phyloP scores from a whole-genome alignment of 257 asterid species.

The Solanum chiquidenum region DNA sequence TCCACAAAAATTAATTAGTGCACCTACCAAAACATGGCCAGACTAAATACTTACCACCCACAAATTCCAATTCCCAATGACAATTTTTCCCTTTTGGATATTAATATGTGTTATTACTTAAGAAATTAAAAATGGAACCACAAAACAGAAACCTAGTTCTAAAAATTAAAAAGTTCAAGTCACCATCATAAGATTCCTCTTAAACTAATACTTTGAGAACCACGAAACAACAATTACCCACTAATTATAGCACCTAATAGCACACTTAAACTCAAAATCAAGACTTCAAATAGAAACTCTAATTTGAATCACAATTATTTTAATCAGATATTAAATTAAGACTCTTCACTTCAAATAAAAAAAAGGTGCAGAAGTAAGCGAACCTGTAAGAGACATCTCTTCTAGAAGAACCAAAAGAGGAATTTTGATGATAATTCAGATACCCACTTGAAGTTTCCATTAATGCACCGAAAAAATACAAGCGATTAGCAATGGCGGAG shows the following conservation, averaged over 20 bases:
- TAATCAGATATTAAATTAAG: not conserved
- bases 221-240: not conserved
- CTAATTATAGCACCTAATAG: not conserved
- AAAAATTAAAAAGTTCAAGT: not conserved
- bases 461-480: not conserved
- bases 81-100: not conserved
- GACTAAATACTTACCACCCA: not conserved
- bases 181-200: not conserved
- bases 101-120: not conserved
- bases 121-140: not conserved
- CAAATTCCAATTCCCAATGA: not conserved
- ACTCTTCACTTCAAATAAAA: not conserved
- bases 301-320: not conserved
- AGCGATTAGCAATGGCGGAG: not conserved
- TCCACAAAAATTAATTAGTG: not conserved
- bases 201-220: not conserved
- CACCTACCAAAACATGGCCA: not conserved
- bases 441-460: not conserved
- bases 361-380: not conserved
- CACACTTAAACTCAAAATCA: not conserved
- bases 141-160: not conserved
- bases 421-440: not conserved
- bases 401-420: not conserved
- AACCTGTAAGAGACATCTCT: slow-evolving; percentile 1
- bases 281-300: not conserved